Conservation (phyloP, 2,329 filamentous ascomycete species). For the Ambrosiella xylebori region DNA sequence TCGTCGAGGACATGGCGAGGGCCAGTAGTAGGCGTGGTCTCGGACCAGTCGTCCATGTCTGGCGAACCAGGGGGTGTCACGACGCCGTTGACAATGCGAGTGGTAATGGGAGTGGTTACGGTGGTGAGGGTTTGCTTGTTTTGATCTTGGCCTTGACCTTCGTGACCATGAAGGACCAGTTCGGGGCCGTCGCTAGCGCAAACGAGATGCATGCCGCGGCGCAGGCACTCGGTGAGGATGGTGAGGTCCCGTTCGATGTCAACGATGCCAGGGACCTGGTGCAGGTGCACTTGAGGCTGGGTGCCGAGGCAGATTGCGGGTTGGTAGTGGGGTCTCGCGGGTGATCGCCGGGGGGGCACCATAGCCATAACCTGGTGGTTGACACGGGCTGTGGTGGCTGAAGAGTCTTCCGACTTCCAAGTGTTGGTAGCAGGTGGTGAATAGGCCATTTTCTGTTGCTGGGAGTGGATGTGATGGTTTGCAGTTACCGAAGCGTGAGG, state of each 20-base stretch:
- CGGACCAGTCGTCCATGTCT: no score
- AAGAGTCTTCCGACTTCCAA: no score
- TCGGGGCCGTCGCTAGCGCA: not conserved
- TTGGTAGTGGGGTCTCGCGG: not conserved
- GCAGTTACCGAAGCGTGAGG: not conserved
- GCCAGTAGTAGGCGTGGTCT: no score
- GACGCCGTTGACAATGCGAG: not conserved
- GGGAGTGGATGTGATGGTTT: no score
- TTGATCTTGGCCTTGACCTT: not conserved
- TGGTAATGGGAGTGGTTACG: not conserved
- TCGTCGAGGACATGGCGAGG: not conserved
- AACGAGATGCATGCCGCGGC: slow-evolving; percentile 6
- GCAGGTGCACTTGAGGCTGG: not conserved
- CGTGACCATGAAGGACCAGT: not conserved
- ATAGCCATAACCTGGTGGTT: not conserved
- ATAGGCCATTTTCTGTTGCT: no score
- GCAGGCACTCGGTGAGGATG: slow-evolving; percentile 5
- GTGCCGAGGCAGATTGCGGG: not conserved
- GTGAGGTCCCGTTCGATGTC: slow-evolving; percentile 10
- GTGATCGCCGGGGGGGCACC: not conserved
- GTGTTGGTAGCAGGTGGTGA: no score
- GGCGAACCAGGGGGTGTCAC: not conserved
- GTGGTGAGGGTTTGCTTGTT: not conserved
- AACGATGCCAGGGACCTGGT: not conserved
- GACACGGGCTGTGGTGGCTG: no score